Evolutionary conservation across 2,329 filamentous ascomycete species (phyloP).

Genomic region (Fusarium chaquense): DNA sequence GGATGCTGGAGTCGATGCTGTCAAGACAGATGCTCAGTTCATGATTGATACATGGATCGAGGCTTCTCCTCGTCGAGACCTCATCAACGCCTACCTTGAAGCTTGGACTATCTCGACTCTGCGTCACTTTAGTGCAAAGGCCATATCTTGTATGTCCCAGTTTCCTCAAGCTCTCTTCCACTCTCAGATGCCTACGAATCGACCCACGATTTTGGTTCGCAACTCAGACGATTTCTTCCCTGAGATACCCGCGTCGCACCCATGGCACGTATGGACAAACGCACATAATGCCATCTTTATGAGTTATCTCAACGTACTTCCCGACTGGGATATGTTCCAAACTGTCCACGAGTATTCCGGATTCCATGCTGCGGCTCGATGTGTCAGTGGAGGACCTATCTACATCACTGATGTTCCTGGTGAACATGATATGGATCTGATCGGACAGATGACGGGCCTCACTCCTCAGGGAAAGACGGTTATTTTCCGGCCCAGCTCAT

Average conservation of each 20-base stretch:
- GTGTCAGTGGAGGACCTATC: constrained; percentile 89
- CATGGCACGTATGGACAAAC: constrained; percentile 96
- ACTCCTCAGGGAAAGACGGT: constrained; percentile 80
- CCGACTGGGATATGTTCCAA: constrained; percentile 83
- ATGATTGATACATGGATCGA: constrained; percentile 81
- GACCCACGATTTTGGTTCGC: constrained; percentile 78
- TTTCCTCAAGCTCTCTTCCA: constrained; percentile 88
- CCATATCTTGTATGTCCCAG: constrained; percentile 96
- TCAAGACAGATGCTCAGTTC: constrained; percentile 95
- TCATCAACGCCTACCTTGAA: constrained; percentile 83
- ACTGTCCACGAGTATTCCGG: constrained; percentile 75
- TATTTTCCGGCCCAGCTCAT: constrained; percentile 80
- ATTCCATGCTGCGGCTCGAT: constrained; percentile 91
- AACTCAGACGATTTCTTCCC: constrained; percentile 97
- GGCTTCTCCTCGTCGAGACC: constrained; percentile 75
- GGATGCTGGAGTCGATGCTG: constrained; percentile 80
- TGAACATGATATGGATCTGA: constrained; percentile 79
- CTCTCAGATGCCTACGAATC: constrained; percentile 81
- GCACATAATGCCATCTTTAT: constrained; percentile 89
- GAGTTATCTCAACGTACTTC: constrained; percentile 85
- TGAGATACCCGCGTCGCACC: constrained; percentile 80
- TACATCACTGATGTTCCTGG: constrained; percentile 94
- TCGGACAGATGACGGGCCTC: constrained; percentile 82
- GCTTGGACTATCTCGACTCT: constrained; percentile 85
- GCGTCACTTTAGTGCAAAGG: constrained; percentile 79